phyloP scores from a whole-genome alignment of 169 alveolate genomes.

The Plasmodium chabaudi region DNA sequence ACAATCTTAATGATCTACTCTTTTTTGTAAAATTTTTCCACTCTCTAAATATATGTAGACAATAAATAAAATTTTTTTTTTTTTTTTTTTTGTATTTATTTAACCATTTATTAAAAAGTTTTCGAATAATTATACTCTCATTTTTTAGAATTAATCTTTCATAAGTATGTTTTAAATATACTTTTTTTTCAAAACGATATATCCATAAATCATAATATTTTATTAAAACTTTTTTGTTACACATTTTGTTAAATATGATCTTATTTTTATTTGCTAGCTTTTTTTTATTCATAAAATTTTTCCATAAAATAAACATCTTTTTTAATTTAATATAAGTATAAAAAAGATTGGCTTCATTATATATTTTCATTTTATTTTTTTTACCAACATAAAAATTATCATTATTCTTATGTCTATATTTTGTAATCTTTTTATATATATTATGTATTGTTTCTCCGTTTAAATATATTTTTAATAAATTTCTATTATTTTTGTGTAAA shows the following conservation, averaged over 20 bases:
- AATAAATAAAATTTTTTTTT: constrained; percentile 46
- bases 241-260: neutral
- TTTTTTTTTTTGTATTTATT: constrained; percentile 47
- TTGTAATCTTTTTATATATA: constrained; percentile 8
- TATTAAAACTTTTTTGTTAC: constrained; percentile 1
- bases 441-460: constrained; percentile 36
- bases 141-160: constrained; percentile 19
- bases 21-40: constrained; percentile 48
- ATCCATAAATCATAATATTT: constrained; percentile 49
- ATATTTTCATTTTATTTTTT: constrained; percentile 21
- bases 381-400: neutral
- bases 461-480: constrained; percentile 31
- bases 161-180: constrained; percentile 10
- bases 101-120: constrained; percentile 10
- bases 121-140: neutral
- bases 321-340: constrained; percentile 16
- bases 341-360: constrained; percentile 35
- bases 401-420: neutral
- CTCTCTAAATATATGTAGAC: constrained; percentile 52
- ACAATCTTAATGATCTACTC: neutral
- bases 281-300: constrained; percentile 5
- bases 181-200: constrained; percentile 27
- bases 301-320: constrained; percentile 7
- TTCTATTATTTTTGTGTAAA: constrained; percentile 32
- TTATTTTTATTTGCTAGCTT: constrained; percentile 5